Evolutionary conservation across 805 yeast genomes (phyloP).

Genomic region (Monosporozyma yasuniensis): DNA sequence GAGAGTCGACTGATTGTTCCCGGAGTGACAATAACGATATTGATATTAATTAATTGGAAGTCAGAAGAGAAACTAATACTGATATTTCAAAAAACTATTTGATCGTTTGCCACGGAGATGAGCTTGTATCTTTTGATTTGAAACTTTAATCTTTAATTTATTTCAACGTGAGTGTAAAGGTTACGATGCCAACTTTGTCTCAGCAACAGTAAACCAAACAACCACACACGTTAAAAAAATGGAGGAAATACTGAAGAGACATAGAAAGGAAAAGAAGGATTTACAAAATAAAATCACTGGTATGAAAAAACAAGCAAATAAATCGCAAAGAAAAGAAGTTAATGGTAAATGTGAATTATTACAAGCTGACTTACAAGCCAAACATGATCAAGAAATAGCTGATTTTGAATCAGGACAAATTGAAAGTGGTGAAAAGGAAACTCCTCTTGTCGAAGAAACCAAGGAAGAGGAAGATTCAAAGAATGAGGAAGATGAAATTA

Average conservation of each 20-base stretch:
- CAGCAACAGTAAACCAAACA: not conserved
- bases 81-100: no score
- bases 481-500: conserved; percentile 39
- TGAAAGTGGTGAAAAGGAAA: conserved; percentile 1
- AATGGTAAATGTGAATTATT: conserved; percentile 48
- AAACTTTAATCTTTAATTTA: no score
- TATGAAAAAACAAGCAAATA: conserved; percentile 74
- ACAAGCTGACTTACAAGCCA: conserved; percentile 45
- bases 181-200: no score
- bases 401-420: conserved; percentile 9
- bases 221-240: not conserved
- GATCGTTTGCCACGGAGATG: not conserved
- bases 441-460: not conserved
- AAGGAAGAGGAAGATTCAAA: conserved; percentile 21
- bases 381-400: conserved; percentile 47
- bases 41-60: no score
- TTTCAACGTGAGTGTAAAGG: no score
- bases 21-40: no score
- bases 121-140: not conserved
- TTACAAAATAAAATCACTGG: conserved; percentile 60
- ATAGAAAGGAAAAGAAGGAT: conserved; percentile 60
- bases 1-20: no score
- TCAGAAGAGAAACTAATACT: no score
- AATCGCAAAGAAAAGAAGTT: conserved; percentile 65
- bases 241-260: conserved; percentile 36